Evolutionary conservation across 345 rosid genomes (phyloP).

Genomic region (Draba incana): DNA sequence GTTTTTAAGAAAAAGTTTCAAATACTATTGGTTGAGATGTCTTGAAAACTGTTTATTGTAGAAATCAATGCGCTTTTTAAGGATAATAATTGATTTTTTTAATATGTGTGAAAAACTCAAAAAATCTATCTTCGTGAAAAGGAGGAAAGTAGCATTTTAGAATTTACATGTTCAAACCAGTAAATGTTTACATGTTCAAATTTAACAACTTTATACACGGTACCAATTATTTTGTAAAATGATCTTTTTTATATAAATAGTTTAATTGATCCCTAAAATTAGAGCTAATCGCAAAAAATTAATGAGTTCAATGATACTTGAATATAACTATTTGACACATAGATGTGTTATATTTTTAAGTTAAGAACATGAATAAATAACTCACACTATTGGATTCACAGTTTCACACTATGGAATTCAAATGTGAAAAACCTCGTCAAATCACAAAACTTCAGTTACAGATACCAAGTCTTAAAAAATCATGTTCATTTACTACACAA

Average conservation of each 20-base stretch:
- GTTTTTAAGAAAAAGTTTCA: too few species aligned
- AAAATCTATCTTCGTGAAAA: too few species aligned
- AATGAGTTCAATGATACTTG: background rate
- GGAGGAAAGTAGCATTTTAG: background rate
- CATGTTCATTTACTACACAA: slow-evolving; percentile 32
- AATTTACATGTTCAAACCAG: background rate
- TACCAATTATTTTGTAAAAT: background rate
- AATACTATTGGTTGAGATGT: too few species aligned
- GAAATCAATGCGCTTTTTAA: too few species aligned
- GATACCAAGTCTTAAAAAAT: background rate
- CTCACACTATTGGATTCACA: background rate
- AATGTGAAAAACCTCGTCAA: slow-evolving; percentile 28
- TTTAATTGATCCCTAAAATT: background rate
- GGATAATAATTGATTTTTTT: too few species aligned
- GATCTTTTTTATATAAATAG: background rate
- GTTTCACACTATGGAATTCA: background rate
- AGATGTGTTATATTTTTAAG: background rate
- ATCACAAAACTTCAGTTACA: slow-evolving; percentile 34
- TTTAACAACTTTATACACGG: background rate
- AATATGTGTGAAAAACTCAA: too few species aligned
- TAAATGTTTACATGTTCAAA: background rate
- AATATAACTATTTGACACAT: background rate
- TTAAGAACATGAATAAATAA: background rate
- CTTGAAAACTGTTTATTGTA: too few species aligned
- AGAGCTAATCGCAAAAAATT: background rate